Evolutionary conservation across 352 stramenopile genomes (phyloP), one percentile per base, ranked within the genome.

Genomic region (Aphanomyces astaci): DNA sequence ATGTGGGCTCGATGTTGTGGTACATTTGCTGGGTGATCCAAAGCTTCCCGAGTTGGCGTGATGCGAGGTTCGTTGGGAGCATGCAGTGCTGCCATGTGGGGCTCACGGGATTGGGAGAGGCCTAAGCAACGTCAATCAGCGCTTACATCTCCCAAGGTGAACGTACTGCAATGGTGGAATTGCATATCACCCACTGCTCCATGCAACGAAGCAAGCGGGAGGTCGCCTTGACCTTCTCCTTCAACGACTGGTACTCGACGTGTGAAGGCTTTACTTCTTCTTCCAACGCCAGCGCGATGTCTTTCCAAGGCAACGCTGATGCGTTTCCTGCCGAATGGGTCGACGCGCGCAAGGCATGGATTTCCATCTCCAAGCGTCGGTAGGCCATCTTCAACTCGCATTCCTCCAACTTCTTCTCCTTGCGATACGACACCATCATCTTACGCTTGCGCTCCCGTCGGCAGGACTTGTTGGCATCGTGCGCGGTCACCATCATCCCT

Each of bases 11-110:
- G 1, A 33, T 65, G 24, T 49, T 17, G 13, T 19, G 15, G 17
- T 30, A 33, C 2, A 59, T 28, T 15, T 59, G 15, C 45, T 54
- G 30, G 1, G 57, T 65, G 57, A 65, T 65, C 57, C 57, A 65
- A 22, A 56, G 30, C 11, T 46, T 46, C 19, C 57, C 57, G 2
- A 65, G 25, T 25, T 49, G 27, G 24, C 57, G 39, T 27, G 57
- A 27, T 5, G 17, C 15, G 4, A 17, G 10, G 13, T 55, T 25
- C 17, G 33, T 24, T n/a, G 30, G 9, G 2, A 65, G 30, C 17
- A 33, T 65, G 11, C 13, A 13, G 27, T 65, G 30, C 17, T 33
- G 39, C 57, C 57, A 65, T 24, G 57, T 55, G 3, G 39, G 57
- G 22, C 15, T n/a, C 40, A 49, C 40, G 40, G 40, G 40, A n/a